Evolutionary conservation across 352 stramenopile genomes (phyloP), one percentile per base, ranked within the genome.

Genomic region (Phytopythium montanum): DNA sequence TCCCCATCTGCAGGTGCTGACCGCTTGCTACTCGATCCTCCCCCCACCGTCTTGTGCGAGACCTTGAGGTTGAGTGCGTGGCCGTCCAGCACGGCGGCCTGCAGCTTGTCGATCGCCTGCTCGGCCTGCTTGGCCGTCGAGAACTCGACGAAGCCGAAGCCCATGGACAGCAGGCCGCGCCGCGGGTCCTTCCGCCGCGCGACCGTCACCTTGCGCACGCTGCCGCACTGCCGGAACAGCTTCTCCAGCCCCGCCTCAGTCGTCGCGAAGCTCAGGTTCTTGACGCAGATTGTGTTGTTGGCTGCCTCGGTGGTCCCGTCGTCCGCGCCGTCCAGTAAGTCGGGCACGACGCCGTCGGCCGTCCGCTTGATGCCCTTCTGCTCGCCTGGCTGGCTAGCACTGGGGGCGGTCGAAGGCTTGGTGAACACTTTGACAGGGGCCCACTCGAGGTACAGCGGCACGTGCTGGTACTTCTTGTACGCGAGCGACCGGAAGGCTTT

Each of bases 111-210:
- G 36, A 96, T 72, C 14, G 95, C 96, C 45, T 87, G 88, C 29
- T 95, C 84, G 10, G 92, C 96, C 51, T 90, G 61, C 51, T 91
- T 90, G 59, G 87, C 72, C 44, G 94, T 88, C 21, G 79, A 69
- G 69, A 98, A 99, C 79, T 99, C 97, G 45, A 99, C 95, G 80
- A 99, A 99, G n/a, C 97, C 97, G 81, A 98, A 99, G 28, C 97
- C 97, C 92, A 99, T 98, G 19, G 94, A 99, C 39, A 99, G 69
- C 66, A 92, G 72, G 7, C 78, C 72, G 39, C 75, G 73, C 72
- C 94, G 88, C 18, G 92, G 85, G 51, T 94, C 81, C 44, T 93
- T 94, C 28, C 83, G 74, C 3, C 81, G 72, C 49, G 90, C 89
- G 14, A 98, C 86, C 38, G 90, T 92, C 28, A 97, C 90, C 61